A percentile compares a stretch with the other conserved stretches of the same genome.
phyloP scores from a whole-genome alignment of 352 stramenopile species.

The Phytophthora melonis region DNA sequence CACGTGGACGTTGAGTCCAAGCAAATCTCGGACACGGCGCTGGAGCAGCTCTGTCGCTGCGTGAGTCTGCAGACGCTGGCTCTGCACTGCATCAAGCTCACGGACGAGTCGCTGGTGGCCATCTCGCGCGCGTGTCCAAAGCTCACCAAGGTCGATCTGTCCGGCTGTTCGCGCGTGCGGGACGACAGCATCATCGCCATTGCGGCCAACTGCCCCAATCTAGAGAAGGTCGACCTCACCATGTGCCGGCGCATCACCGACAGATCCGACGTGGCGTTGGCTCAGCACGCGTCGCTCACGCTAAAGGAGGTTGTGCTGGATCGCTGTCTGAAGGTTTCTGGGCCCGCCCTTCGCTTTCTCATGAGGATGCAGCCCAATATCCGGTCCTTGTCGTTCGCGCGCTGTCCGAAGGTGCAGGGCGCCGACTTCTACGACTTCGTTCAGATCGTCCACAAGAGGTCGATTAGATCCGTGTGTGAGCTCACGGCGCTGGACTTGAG shows the following conservation, averaged over 20 bases:
- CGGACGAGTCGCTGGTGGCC: conserved; percentile 48
- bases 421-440: conserved; percentile 51
- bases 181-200: conserved; percentile 84
- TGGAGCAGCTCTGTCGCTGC: conserved; percentile 54
- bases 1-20: conserved; percentile 80
- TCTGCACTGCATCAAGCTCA: conserved; percentile 84
- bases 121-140: conserved; percentile 51
- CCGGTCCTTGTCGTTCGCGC: conserved; percentile 59
- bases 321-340: conserved; percentile 77
- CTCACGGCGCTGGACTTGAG: conserved; percentile 57
- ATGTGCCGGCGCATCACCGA: conserved; percentile 88
- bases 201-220: conserved; percentile 48
- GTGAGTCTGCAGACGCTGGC: conserved; percentile 44
- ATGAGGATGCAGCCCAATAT: conserved; percentile 64
- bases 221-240: conserved; percentile 76
- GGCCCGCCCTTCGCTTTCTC: conserved; percentile 61
- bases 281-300: conserved; percentile 46
- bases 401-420: conserved; percentile 69
- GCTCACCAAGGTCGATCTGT: conserved; percentile 70
- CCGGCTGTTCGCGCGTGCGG: conserved; percentile 76
- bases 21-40: conserved; percentile 59
- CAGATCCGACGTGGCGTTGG: conserved; percentile 62
- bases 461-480: conserved; percentile 26
- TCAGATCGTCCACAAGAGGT: conserved; percentile 15
- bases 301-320: conserved; percentile 55